A percentile compares a stretch with the other conserved stretches of the same genome.
phyloP scores from a whole-genome alignment of 805 yeast genomes.

The Saturnispora bothae region DNA sequence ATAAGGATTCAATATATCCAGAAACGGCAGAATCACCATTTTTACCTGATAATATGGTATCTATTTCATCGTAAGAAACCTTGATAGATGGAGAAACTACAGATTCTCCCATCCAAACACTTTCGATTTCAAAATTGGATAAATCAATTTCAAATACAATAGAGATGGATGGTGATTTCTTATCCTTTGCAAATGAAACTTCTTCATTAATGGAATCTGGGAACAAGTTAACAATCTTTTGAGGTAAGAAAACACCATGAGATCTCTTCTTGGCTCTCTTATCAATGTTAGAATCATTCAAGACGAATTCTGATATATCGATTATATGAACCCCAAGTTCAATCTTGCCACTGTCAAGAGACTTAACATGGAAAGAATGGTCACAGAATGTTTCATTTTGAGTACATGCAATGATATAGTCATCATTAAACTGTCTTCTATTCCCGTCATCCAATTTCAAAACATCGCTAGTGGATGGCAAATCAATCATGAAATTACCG shows the following conservation, averaged over 20 bases:
- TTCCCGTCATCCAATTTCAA: slow-evolving; percentile 20
- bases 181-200: slow-evolving; percentile 51
- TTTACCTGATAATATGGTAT: slow-evolving; percentile 32
- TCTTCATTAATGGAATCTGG: slow-evolving; percentile 55
- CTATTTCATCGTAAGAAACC: slow-evolving; percentile 46
- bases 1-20: slow-evolving; percentile 48
- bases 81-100: slow-evolving; percentile 52
- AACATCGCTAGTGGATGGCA: slow-evolving; percentile 29
- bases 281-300: slow-evolving; percentile 68
- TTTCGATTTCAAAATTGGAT: slow-evolving; percentile 56
- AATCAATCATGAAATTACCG: slow-evolving; percentile 27
- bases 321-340: slow-evolving; percentile 81
- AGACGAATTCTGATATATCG: slow-evolving; percentile 65
- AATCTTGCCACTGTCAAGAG: slow-evolving; percentile 46
- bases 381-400: slow-evolving; percentile 54
- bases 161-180: slow-evolving; percentile 56
- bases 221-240: slow-evolving; percentile 53
- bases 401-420: slow-evolving; percentile 54
- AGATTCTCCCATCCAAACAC: slow-evolving; percentile 69
- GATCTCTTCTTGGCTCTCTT: slow-evolving; percentile 86
- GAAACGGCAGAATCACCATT: slow-evolving; percentile 48
- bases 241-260: slow-evolving; percentile 80
- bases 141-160: slow-evolving; percentile 76
- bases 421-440: slow-evolving; percentile 47
- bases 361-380: slow-evolving; percentile 73